Base-by-base conservation (phyloP, 768 basidiomycete species). In the Solioccasus polychromus region DNA sequence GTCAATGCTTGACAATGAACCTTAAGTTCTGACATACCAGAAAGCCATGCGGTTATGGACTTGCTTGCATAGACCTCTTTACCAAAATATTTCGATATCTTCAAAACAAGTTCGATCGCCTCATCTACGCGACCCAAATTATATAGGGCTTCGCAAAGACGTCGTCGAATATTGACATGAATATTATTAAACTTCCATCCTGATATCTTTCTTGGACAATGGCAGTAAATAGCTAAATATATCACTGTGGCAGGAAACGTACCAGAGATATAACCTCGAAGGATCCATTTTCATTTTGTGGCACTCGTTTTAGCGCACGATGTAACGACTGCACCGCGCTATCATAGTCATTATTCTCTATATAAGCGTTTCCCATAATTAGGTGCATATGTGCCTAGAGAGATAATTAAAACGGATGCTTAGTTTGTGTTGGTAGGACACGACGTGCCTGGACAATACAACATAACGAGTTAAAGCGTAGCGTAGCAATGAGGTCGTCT, bases 381-480 rank as follows among this genome's bases (percentile, higher is more conserved):
- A 52, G 31, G 14, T 45, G 12, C 51, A 52, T 52, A 20, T 39
- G 30, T 17, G 51, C 50, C 52, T 2, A 3, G 4, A 26, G 3
- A 9, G 4, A 2, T 0, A 2, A 8, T 7, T 6, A 11, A 26
- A 6, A 15, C 26, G 11, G 6, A 26, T 35, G 6, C 11, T 6
- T 26, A 11, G 6, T 26, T 6, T 26, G 11, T 11, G n/a, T n/a
- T n/a, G n/a, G n/a, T n/a, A n/a, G n/a, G n/a, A n/a, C n/a, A n/a
- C n/a, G n/a, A 36, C 47, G 10, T n/a, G 10, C 50, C 42, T 44
- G 39, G 3, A 42, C 26, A 1, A 19, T 20, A 17, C 32, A 41
- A 18, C 36, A 41, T 15, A 15, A n/a, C 2, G 38, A 11, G 11
- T 31, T 31, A 3, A 4, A 10, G 7, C 7, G n/a, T 1, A 23